Evolutionary conservation across 805 yeast genomes (phyloP).

Genomic region (Hermanozyma aechmeae): DNA sequence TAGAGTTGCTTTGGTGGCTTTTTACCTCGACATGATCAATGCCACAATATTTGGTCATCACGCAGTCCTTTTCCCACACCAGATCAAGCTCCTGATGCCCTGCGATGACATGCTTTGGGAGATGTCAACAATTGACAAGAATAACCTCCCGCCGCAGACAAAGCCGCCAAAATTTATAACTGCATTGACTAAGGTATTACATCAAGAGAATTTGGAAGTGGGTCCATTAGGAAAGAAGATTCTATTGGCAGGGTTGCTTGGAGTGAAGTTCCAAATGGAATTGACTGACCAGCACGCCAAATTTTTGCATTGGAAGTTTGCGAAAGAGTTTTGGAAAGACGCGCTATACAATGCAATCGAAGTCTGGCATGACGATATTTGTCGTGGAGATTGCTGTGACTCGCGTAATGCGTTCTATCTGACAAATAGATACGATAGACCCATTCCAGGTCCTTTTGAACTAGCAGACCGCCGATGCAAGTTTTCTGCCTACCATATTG

Average conservation of each 20-base stretch:
- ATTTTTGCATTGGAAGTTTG: constrained; percentile 1
- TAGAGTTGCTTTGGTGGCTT: constrained; percentile 2
- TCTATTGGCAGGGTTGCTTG: constrained; percentile 1
- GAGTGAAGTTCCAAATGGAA: constrained; percentile 2
- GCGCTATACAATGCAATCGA: constrained; percentile 2
- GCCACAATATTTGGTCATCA: constrained; percentile 3
- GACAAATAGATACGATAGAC: too few species aligned
- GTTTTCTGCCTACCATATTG: too few species aligned
- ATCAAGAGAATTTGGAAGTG: constrained; percentile 1
- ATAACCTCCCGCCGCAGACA: constrained; percentile 1
- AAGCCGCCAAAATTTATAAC: constrained; percentile 2
- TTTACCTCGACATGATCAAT: constrained; percentile 2
- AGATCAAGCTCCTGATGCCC: constrained; percentile 3
- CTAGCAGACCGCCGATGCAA: too few species aligned
- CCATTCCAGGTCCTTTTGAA: too few species aligned
- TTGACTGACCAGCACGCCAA: constrained; percentile 2
- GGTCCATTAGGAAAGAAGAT: constrained; percentile 3
- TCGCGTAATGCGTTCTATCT: too few species aligned
- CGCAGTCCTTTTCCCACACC: constrained; percentile 3
- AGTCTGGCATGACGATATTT: background rate
- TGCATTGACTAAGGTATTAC: constrained; percentile 1
- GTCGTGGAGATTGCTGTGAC: constrained; percentile 1
- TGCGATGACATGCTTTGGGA: constrained; percentile 5
- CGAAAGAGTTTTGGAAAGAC: constrained; percentile 2
- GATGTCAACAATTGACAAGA: background rate